These are phyloP conservation scores for Mycena galericulata DNA, from an alignment of 768 basidiomycete genomes.

Conservation along the genomic window DNA sequence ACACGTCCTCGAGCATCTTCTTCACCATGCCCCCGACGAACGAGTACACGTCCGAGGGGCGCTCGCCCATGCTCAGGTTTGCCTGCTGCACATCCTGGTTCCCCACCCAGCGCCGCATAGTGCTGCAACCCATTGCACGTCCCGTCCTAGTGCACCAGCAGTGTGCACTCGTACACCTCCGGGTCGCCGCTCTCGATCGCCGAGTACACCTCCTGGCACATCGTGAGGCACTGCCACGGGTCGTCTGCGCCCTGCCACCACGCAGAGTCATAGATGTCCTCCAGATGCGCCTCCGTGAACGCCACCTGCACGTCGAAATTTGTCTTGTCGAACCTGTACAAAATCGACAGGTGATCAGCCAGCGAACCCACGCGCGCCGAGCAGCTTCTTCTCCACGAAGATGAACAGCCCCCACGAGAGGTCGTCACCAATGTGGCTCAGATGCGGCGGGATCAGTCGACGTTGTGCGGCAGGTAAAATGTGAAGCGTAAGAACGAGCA, in stretches of 20 bases:
- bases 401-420: conserved; percentile 87
- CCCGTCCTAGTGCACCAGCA: conserved; percentile 98
- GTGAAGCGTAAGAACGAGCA: conserved; percentile 90
- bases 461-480: conserved; percentile 94
- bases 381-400: conserved; percentile 83
- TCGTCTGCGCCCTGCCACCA: conserved; percentile 97
- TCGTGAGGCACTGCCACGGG: conserved; percentile 97
- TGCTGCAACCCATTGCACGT: conserved; percentile 99
- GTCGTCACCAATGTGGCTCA: conserved; percentile 97
- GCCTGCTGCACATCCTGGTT: conserved; percentile 92
- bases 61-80: conserved; percentile 85
- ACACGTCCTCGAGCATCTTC: conserved; percentile 60
- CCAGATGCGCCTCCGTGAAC: conserved; percentile 79
- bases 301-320: conserved; percentile 92
- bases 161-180: conserved; percentile 67
- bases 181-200: conserved; percentile 82
- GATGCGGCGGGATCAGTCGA: conserved; percentile 96
- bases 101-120: conserved; percentile 97
- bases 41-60: conserved; percentile 95
- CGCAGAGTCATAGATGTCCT: conserved; percentile 86
- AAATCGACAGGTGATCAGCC: conserved; percentile 94
- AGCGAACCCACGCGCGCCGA: conserved; percentile 88
- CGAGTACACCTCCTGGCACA: conserved; percentile 88
- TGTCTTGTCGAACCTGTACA: conserved; percentile 96
- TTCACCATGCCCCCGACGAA: conserved; percentile 92